phyloP scores from a whole-genome alignment of 2,329 filamentous ascomycete species.

The Lachnellula subtilissima region DNA sequence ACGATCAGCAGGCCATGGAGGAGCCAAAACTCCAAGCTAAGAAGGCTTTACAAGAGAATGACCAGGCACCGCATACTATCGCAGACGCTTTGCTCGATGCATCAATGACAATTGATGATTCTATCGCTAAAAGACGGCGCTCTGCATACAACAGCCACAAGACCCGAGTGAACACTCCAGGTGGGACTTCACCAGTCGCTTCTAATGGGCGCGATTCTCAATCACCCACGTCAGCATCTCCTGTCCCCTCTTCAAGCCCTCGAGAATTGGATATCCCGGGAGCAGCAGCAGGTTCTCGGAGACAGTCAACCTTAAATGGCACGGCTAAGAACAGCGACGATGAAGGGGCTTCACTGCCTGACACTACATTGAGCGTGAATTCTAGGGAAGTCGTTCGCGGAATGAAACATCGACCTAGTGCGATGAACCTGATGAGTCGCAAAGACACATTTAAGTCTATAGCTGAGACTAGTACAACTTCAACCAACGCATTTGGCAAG shows the following conservation, averaged over 20 bases:
- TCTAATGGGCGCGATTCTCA: conserved; percentile 14
- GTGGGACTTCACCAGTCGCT: conserved; percentile 8
- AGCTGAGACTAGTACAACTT: conserved; percentile 61
- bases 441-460: conserved; percentile 54
- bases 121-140: conserved; percentile 49
- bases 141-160: conserved; percentile 48
- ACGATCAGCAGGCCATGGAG: conserved; percentile 60
- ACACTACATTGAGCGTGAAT: conserved; percentile 27
- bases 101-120: conserved; percentile 77
- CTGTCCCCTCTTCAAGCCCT: conserved; percentile 19
- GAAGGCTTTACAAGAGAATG: conserved; percentile 32
- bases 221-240: conserved; percentile 22
- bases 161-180: conserved; percentile 37
- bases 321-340: conserved; percentile 27
- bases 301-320: conserved; percentile 11
- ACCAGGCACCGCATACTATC: conserved; percentile 60
- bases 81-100: conserved; percentile 88
- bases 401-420: conserved; percentile 55
- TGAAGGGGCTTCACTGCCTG: conserved; percentile 26
- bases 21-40: conserved; percentile 33
- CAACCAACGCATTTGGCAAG: conserved; percentile 59
- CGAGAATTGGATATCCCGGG: conserved; percentile 13
- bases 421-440: conserved; percentile 55
- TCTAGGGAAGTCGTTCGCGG: conserved; percentile 35
- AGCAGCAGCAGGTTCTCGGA: conserved; percentile 14